A percentile compares a stretch with the other conserved stretches of the same genome.
These are phyloP conservation scores for Rhizopogon roseolus DNA, from an alignment of 768 basidiomycete genomes.

Conservation along the genomic window DNA sequence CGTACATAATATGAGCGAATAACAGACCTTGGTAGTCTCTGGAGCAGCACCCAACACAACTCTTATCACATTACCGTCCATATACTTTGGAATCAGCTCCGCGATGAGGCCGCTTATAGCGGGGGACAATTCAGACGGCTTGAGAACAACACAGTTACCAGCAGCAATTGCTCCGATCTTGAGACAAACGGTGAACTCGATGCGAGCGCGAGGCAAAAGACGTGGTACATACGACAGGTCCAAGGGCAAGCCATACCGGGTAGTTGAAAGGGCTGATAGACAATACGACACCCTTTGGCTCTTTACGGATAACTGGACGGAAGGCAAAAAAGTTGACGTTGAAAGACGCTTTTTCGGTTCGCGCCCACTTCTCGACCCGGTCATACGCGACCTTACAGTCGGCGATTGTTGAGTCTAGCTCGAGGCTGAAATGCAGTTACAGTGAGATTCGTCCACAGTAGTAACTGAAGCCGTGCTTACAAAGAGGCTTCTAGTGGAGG, in stretches of 20 bases:
- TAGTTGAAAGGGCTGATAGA: conserved; percentile 77
- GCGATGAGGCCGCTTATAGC: conserved; percentile 52
- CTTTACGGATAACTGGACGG: conserved; percentile 63
- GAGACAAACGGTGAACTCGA: conserved; percentile 5
- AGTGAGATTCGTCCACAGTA: not conserved
- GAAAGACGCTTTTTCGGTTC: conserved; percentile 54
- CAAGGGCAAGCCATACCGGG: conserved; percentile 55
- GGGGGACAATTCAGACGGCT: conserved; percentile 71
- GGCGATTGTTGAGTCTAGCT: conserved; percentile 47
- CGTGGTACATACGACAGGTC: conserved; percentile 46
- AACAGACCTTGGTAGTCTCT: conserved; percentile 52
- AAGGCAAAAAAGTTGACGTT: conserved; percentile 52
- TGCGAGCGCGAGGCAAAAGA: not conserved
- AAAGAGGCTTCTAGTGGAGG: conserved; percentile 55
- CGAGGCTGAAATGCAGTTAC: conserved; percentile 42
- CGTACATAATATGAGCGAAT: not conserved
- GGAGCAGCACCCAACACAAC: conserved; percentile 66
- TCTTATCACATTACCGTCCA: conserved; percentile 62
- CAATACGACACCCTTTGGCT: conserved; percentile 71
- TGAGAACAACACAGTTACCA: conserved; percentile 66
- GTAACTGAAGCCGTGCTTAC: conserved; percentile 26
- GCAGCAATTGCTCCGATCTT: conserved; percentile 71
- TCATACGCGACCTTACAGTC: conserved; percentile 55
- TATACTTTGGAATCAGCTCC: conserved; percentile 68
- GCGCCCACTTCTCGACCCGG: conserved; percentile 72